Conservation (phyloP, 2,329 filamentous ascomycete genomes). For the Fusarium tjaetaba region DNA sequence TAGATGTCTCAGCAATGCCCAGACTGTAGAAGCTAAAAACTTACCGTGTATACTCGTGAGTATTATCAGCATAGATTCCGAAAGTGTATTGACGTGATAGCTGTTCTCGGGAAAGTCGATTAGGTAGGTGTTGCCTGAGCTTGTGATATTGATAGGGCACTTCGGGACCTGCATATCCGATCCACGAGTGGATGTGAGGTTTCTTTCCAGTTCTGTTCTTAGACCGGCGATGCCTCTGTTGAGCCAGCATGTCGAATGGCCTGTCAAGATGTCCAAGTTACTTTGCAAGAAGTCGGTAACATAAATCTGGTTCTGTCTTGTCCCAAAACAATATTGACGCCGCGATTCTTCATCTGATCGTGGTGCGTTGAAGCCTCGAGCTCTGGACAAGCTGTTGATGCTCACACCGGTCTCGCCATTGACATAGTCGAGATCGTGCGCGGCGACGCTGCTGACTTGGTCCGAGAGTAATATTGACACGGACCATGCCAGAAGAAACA, state of each 20-base stretch:
- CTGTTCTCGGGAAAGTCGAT: neutral
- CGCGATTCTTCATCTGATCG: neutral
- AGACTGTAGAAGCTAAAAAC: neutral
- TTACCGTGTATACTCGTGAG: neutral
- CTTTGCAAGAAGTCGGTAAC: neutral
- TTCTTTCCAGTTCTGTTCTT: neutral
- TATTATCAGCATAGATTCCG: neutral
- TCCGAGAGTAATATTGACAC: neutral
- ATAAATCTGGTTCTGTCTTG: neutral
- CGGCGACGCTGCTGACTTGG: neutral
- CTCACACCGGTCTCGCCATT: neutral
- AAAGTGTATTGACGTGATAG: neutral
- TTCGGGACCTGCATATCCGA: neutral
- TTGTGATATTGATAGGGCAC: neutral
- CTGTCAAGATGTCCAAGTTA: neutral
- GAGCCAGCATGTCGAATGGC: neutral
- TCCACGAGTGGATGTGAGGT: neutral
- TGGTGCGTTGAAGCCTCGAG: fast-evolving
- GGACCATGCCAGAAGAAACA: neutral
- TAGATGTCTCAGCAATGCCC: no score
- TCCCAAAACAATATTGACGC: neutral
- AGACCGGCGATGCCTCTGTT: neutral
- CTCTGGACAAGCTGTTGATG: fast-evolving
- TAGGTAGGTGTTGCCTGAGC: neutral
- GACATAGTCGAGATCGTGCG: neutral